These are phyloP conservation scores for Arthrobotrys conoides DNA, from an alignment of 2,329 filamentous ascomycete species.

Conservation along the genomic window DNA sequence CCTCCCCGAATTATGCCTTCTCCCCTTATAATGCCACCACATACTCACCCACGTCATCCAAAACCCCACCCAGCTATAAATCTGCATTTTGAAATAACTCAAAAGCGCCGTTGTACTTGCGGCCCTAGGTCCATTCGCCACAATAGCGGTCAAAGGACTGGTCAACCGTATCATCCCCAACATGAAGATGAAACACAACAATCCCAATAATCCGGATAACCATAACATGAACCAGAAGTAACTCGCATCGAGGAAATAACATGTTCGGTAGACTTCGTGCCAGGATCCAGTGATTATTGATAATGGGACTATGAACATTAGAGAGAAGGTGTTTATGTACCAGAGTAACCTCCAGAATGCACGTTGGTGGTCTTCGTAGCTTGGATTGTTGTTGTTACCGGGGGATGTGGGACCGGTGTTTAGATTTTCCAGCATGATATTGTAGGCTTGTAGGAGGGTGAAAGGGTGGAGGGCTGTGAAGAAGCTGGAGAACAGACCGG, in stretches of 20 bases:
- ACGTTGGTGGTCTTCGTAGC: conserved; percentile 69
- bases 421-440: conserved; percentile 69
- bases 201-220: conserved; percentile 69
- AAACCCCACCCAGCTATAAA: conserved; percentile 71
- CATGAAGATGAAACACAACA: conserved; percentile 70
- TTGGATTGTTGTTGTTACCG: conserved; percentile 51
- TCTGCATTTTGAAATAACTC: conserved; percentile 69
- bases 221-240: conserved; percentile 73
- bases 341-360: conserved; percentile 72
- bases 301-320: conserved; percentile 70
- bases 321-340: conserved; percentile 71
- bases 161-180: conserved; percentile 71
- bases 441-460: conserved; percentile 71
- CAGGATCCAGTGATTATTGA: conserved; percentile 71
- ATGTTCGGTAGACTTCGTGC: conserved; percentile 70
- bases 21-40: conserved; percentile 69
- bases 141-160: conserved; percentile 70
- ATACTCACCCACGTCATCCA: conserved; percentile 70
- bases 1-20: conserved; percentile 66
- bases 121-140: conserved; percentile 70
- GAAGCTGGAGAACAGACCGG: conserved; percentile 71
- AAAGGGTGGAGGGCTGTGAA: conserved; percentile 71
- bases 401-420: conserved; percentile 66
- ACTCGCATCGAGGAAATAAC: conserved; percentile 72
- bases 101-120: conserved; percentile 71